A percentile compares a stretch with the other conserved stretches of the same genome.
Evolutionary conservation across 2,329 filamentous ascomycete species (phyloP).

Genomic region (Cladosporium sp.): DNA sequence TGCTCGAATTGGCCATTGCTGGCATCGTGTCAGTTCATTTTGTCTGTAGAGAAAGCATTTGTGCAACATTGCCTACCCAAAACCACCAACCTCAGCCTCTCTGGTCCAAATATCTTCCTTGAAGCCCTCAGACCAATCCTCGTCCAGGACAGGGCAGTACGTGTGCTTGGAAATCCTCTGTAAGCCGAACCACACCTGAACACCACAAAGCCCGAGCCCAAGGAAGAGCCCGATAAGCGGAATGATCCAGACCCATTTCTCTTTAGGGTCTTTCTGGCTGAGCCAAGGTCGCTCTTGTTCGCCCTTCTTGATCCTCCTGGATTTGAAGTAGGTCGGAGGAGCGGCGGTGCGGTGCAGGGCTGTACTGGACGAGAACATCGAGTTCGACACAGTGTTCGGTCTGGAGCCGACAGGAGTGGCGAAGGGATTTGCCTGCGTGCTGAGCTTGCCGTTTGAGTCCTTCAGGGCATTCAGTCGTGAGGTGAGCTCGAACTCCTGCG

Average conservation of each 20-base stretch:
- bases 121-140: slow-evolving; percentile 61
- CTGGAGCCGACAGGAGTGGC: slow-evolving; percentile 47
- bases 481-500: slow-evolving; percentile 7
- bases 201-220: slow-evolving; percentile 67
- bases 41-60: neutral
- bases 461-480: slow-evolving; percentile 1
- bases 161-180: slow-evolving; percentile 71
- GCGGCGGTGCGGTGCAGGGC: slow-evolving; percentile 36
- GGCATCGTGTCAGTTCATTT: slow-evolving; percentile 26
- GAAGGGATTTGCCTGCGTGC: slow-evolving; percentile 36
- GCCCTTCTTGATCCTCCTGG: slow-evolving; percentile 70
- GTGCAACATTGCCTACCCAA: slow-evolving; percentile 57
- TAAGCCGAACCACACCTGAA: slow-evolving; percentile 76
- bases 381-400: slow-evolving; percentile 48
- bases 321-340: slow-evolving; percentile 65
- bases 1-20: slow-evolving; percentile 80
- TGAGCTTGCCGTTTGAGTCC: neutral
- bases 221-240: slow-evolving; percentile 70
- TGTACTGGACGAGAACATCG: slow-evolving; percentile 46
- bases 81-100: slow-evolving; percentile 74
- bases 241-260: slow-evolving; percentile 85
- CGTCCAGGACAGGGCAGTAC: slow-evolving; percentile 69
- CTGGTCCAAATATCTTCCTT: slow-evolving; percentile 68
- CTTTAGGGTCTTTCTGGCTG: slow-evolving; percentile 70
- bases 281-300: slow-evolving; percentile 78